These are phyloP conservation scores for Sherardia arvensis DNA, from an alignment of 257 asterid species.

Conservation along the genomic window DNA sequence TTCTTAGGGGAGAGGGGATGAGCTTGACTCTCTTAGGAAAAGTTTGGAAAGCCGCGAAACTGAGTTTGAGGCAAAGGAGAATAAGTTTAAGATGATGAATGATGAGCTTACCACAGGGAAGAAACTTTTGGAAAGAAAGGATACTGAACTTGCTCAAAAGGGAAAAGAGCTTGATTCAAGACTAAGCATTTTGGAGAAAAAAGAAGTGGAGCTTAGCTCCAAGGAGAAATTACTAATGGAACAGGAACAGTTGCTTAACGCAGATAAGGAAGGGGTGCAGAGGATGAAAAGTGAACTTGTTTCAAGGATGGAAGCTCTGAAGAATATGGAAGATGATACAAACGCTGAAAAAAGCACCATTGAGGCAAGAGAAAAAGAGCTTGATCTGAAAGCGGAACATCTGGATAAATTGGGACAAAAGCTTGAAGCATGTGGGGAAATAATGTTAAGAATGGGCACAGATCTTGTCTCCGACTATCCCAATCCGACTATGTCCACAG, in stretches of 20 bases:
- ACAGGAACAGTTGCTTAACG: neutral
- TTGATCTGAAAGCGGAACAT: neutral
- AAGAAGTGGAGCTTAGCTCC: neutral
- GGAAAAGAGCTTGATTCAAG: neutral
- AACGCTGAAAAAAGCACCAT: neutral
- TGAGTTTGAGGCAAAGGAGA: neutral
- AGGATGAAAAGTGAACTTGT: neutral
- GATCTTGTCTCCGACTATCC: neutral
- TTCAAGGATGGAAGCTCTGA: slow-evolving; percentile 6
- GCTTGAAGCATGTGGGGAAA: neutral
- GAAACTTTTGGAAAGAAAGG: neutral
- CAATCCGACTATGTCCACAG: neutral
- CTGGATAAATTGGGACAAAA: neutral
- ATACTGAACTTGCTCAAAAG: neutral
- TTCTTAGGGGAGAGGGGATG: neutral
- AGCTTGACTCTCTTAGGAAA: neutral
- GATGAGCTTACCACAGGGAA: neutral
- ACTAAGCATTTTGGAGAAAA: neutral
- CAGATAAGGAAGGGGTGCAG: slow-evolving; percentile 8
- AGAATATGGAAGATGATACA: neutral
- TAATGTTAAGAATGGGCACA: neutral
- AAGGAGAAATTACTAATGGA: neutral
- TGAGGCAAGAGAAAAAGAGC: neutral
- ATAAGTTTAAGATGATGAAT: too few relatives aligned
- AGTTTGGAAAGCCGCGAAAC: neutral